A percentile compares a stretch with the other conserved stretches of the same genome.
These are phyloP conservation scores for Aureococcus anophagefferens DNA, from an alignment of 108 stramenopile species.

Conservation along the genomic window DNA sequence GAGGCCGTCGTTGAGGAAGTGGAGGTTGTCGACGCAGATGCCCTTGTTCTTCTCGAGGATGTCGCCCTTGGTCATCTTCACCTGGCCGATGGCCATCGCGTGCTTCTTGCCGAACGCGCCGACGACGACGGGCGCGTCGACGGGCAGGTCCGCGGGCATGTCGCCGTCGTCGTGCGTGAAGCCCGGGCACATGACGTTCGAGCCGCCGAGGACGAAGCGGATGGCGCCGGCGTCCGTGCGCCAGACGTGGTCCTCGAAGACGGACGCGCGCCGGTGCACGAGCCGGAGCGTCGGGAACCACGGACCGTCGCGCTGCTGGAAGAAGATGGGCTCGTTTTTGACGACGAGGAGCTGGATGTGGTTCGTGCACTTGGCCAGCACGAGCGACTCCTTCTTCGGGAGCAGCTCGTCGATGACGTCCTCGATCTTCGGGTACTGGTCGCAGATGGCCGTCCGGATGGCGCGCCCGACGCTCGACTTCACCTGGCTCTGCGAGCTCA, in stretches of 20 bases:
- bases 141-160: slow-evolving; percentile 61
- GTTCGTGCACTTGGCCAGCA: slow-evolving; percentile 69
- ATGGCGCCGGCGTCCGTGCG: slow-evolving; percentile 81
- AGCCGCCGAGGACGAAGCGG: slow-evolving; percentile 87
- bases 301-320: slow-evolving; percentile 83
- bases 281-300: slow-evolving; percentile 77
- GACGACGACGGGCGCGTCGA: slow-evolving; percentile 70
- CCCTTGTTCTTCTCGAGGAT: slow-evolving; percentile 78
- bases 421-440: slow-evolving; percentile 19
- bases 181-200: slow-evolving; percentile 95
- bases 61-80: slow-evolving; percentile 73
- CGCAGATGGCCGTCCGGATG: slow-evolving; percentile 26
- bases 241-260: slow-evolving; percentile 53
- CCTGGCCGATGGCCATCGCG: slow-evolving; percentile 78
- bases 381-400: slow-evolving; percentile 74
- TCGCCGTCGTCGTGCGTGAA: slow-evolving; percentile 71
- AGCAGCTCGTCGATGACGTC: slow-evolving; percentile 63
- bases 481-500: slow-evolving; percentile 37
- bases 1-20: slow-evolving; percentile 83
- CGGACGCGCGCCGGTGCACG: slow-evolving; percentile 64
- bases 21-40: slow-evolving; percentile 72
- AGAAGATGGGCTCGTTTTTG: slow-evolving; percentile 68
- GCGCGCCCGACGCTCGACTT: slow-evolving; percentile 43
- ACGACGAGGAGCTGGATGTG: slow-evolving; percentile 55
- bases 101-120: slow-evolving; percentile 86